These are phyloP conservation scores for Hibiscus mutabilis DNA, from an alignment of 345 rosid species.

Conservation along the genomic window DNA sequence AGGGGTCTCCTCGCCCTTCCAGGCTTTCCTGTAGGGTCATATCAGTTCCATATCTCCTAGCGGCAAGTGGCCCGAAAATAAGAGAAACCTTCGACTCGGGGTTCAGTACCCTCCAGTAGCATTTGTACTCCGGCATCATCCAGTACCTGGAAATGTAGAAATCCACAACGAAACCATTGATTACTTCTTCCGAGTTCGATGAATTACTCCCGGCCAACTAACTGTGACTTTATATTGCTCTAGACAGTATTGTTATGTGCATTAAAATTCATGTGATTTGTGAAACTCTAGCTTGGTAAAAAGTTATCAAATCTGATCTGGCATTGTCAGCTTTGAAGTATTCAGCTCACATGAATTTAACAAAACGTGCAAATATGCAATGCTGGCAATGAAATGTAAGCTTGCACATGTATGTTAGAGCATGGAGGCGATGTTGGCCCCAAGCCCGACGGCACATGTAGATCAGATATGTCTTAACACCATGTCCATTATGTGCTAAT, in stretches of 20 bases:
- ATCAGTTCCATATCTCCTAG: slow-evolving; percentile 48
- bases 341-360: neutral
- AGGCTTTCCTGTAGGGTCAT: slow-evolving; percentile 56
- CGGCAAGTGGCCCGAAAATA: slow-evolving; percentile 56
- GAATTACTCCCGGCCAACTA: neutral
- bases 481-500: neutral
- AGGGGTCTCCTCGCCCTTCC: slow-evolving; percentile 65
- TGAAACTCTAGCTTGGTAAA: neutral
- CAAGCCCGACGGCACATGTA: neutral
- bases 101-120: slow-evolving; percentile 63
- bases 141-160: slow-evolving; percentile 38
- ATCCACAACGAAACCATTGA: neutral
- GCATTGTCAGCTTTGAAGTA: neutral
- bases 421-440: neutral
- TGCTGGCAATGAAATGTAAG: neutral
- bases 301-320: neutral
- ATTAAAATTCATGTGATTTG: neutral
- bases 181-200: neutral
- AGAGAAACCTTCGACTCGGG: slow-evolving; percentile 65
- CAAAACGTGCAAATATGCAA: neutral
- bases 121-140: slow-evolving; percentile 60
- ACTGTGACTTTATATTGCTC: neutral
- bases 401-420: neutral
- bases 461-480: slow-evolving; percentile 16
- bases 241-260: neutral